Evolutionary conservation across 108 stramenopile species (phyloP).

Genomic region (Craspedostauros australis): DNA sequence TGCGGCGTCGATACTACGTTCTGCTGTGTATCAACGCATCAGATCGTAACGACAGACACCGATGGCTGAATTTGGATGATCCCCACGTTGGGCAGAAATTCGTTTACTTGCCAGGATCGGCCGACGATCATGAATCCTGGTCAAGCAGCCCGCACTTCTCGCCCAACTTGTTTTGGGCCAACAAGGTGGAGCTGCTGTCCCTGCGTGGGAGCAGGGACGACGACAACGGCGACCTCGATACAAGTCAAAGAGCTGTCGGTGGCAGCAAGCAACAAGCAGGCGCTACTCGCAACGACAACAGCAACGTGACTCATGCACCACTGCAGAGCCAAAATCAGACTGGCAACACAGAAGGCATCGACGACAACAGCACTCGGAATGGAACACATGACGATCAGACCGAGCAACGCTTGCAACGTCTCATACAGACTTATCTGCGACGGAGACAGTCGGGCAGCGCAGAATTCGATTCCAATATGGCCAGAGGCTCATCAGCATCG

Average conservation of each 20-base stretch:
- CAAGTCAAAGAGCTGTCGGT: background rate
- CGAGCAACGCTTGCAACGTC: background rate
- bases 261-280: background rate
- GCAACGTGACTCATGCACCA: background rate
- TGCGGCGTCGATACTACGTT: background rate
- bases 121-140: conserved; percentile 77
- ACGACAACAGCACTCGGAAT: background rate
- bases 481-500: too few relatives aligned
- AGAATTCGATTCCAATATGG: background rate
- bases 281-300: background rate
- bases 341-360: background rate
- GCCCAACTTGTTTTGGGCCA: conserved; percentile 52
- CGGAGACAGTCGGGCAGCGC: background rate
- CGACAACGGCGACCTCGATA: background rate
- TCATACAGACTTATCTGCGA: background rate
- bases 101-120: conserved; percentile 66
- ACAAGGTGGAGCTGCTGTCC: conserved; percentile 12
- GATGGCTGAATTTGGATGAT: too few relatives aligned
- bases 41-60: too few relatives aligned
- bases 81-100: too few relatives aligned
- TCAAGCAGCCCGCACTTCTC: conserved; percentile 46
- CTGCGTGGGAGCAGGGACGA: background rate
- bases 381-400: background rate
- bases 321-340: background rate
- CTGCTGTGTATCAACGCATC: conserved; percentile 1